These are phyloP conservation scores for Ganoderma sinense DNA, from an alignment of 1,284 basidiomycete genomes.

Conservation along the genomic window DNA sequence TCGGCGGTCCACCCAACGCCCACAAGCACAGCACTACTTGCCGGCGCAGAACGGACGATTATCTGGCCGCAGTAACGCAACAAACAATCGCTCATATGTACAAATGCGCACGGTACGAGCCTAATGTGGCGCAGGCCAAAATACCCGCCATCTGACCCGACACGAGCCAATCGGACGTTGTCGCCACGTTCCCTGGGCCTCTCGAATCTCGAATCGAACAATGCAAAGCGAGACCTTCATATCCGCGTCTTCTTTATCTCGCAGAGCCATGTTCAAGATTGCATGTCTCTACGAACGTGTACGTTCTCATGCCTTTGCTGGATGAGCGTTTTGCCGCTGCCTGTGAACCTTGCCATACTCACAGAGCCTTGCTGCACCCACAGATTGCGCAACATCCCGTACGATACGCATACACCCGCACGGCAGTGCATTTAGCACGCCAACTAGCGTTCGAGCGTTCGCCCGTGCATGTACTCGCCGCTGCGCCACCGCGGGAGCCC, in stretches of 20 bases:
- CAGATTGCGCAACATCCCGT: background rate
- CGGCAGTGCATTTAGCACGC: background rate
- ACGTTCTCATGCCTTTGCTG: conserved; percentile 4
- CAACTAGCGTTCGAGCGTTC: conserved; percentile 2
- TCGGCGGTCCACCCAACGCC: background rate
- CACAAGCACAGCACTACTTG: background rate
- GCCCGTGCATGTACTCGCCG: background rate
- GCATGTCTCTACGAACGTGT: background rate
- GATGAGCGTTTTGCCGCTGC: background rate
- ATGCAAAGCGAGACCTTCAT: conserved; percentile 6
- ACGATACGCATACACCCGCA: background rate
- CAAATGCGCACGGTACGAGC: background rate
- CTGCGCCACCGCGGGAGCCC: conserved; percentile 14
- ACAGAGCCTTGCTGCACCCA: conserved; percentile 1
- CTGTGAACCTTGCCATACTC: background rate
- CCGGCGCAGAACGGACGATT: background rate
- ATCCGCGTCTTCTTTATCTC: conserved; percentile 5
- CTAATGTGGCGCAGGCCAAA: no score
- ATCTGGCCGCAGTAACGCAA: background rate
- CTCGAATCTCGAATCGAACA: background rate
- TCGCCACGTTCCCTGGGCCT: background rate
- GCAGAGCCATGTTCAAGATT: background rate
- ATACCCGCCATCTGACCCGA: conserved; percentile 1
- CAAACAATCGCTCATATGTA: background rate
- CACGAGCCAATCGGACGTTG: conserved; percentile 8